Conservation (phyloP, 2,329 filamentous ascomycete genomes). For the Cephalotrichum gorgonifer region DNA sequence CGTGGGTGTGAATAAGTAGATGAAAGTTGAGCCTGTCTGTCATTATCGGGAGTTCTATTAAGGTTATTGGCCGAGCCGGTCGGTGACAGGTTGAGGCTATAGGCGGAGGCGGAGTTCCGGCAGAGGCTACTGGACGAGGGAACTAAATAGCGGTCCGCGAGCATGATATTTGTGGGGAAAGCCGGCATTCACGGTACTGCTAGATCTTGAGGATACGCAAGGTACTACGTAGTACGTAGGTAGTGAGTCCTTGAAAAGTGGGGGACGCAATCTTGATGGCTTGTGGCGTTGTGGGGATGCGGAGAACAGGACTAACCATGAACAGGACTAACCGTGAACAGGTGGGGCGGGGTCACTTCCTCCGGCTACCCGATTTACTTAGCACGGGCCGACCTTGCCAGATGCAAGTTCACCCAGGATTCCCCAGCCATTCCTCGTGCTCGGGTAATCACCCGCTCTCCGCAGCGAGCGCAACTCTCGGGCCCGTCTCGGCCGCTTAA, state of each 20-base stretch:
- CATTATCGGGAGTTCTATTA: slow-evolving; percentile 19
- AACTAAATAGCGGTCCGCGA: slow-evolving; percentile 1
- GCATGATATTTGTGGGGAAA: slow-evolving; percentile 11
- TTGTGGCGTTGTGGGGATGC: slow-evolving; percentile 33
- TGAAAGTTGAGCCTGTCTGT: slow-evolving; percentile 37
- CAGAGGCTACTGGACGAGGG: not conserved
- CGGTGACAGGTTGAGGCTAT: too few species aligned
- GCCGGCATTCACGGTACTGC: slow-evolving; percentile 15
- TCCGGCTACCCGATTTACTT: too few species aligned
- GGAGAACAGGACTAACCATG: slow-evolving; percentile 41
- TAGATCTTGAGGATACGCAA: slow-evolving; percentile 9
- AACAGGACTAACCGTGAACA: slow-evolving; percentile 33
- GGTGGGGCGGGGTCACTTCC: slow-evolving; percentile 8
- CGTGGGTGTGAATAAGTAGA: slow-evolving; percentile 54
- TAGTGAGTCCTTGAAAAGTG: not conserved
- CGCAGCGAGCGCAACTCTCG: too few species aligned
- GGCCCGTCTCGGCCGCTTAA: slow-evolving; percentile 32
- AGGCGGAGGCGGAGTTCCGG: not conserved
- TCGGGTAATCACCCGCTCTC: too few species aligned
- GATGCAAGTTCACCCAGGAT: too few species aligned
- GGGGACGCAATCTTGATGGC: slow-evolving; percentile 23
- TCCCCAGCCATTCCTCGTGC: too few species aligned
- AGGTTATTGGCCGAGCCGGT: slow-evolving; percentile 2
- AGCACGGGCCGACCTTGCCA: too few species aligned
- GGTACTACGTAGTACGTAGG: too few species aligned